Evolutionary conservation across 139 green algal species (phyloP).

Genomic region (Gonium pectorale): DNA sequence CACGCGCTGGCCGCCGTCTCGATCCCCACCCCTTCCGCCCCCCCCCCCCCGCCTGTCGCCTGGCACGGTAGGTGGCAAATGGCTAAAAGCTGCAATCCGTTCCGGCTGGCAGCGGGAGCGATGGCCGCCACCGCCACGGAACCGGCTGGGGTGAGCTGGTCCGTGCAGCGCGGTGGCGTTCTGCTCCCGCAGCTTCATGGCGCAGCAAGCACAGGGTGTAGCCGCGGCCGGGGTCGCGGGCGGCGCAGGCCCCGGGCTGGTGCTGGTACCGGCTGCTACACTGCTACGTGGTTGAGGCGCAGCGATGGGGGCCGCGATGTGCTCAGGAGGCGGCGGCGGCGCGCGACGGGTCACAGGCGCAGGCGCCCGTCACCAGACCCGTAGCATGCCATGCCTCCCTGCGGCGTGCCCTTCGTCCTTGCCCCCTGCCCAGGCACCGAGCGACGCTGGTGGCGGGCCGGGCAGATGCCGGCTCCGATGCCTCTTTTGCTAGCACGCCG

Average conservation of each 20-base stretch:
- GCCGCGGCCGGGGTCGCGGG: not conserved
- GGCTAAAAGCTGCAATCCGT: too few species aligned
- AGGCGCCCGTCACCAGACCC: not conserved
- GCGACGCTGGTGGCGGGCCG: not conserved
- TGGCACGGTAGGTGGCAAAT: too few species aligned
- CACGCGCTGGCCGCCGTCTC: too few species aligned
- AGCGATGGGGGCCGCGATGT: not conserved
- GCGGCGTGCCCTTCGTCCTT: not conserved
- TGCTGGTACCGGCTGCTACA: conserved; percentile 27
- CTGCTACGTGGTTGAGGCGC: conserved; percentile 10
- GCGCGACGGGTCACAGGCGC: not conserved
- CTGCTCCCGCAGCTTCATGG: conserved; percentile 18
- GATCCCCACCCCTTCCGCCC: too few species aligned
- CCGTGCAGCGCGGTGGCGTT: not conserved
- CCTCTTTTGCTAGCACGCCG: not conserved
- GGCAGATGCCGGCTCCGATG: not conserved
- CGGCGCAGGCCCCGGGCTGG: not conserved
- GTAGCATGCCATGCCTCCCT: not conserved
- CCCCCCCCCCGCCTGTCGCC: too few species aligned
- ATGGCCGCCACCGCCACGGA: not conserved
- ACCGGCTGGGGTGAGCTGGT: not conserved
- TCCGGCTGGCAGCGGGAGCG: too few species aligned
- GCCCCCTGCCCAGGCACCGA: conserved; percentile 2
- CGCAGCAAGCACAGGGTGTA: not conserved
- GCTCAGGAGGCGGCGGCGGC: not conserved